Percentiles rank a stretch among this genome's conserved stretches.
Evolutionary conservation across 331 rosid genomes (phyloP).

Genomic region (Arachis monticola): DNA sequence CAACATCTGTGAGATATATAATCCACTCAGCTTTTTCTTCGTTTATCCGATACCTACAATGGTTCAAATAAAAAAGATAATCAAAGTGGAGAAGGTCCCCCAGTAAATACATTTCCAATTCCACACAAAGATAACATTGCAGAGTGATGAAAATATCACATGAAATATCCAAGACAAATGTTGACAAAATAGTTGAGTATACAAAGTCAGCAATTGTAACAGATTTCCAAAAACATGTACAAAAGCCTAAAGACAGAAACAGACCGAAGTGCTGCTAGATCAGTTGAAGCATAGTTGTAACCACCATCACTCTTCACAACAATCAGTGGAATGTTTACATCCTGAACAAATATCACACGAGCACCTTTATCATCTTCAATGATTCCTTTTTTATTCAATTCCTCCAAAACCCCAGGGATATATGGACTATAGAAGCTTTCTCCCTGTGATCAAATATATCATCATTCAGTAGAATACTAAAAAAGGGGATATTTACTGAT

Average conservation of each 20-base stretch:
- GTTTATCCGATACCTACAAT: slow-evolving; percentile 76
- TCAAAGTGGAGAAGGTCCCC: slow-evolving; percentile 7
- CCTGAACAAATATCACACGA: slow-evolving; percentile 77
- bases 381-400: slow-evolving; percentile 64
- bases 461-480: slow-evolving; percentile 15
- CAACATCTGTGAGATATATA: slow-evolving; percentile 88
- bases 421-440: slow-evolving; percentile 92
- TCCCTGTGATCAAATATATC: slow-evolving; percentile 66
- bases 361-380: slow-evolving; percentile 89
- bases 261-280: slow-evolving; percentile 87
- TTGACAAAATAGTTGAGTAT: no score
- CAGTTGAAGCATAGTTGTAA: slow-evolving; percentile 91
- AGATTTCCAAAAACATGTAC: background rate
- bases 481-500: slow-evolving; percentile 22
- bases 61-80: slow-evolving; percentile 43
- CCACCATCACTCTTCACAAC: slow-evolving; percentile 96
- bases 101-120: background rate
- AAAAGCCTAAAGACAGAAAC: slow-evolving; percentile 33
- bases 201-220: background rate
- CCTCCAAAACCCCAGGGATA: slow-evolving; percentile 75
- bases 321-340: slow-evolving; percentile 77
- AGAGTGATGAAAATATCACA: no score
- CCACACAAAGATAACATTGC: background rate
- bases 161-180: no score
- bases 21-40: slow-evolving; percentile 95